phyloP scores from a whole-genome alignment of 1,284 basidiomycete genomes.

The Porogramme epimiltina region DNA sequence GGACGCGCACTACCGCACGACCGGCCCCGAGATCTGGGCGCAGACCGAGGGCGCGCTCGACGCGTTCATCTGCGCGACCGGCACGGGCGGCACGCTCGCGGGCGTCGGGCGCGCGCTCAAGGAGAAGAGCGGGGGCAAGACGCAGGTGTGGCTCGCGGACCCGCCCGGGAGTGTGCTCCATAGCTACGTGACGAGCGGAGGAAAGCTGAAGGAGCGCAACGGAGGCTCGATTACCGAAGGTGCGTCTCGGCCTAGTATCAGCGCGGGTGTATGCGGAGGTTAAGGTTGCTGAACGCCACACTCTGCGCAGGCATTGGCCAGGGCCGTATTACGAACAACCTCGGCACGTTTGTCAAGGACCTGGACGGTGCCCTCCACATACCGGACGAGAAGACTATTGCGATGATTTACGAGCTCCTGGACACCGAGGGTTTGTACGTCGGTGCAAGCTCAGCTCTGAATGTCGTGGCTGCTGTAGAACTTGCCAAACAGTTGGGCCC shows the following conservation, averaged over 20 bases:
- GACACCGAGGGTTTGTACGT: conserved; percentile 95
- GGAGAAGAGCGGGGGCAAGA: conserved; percentile 80
- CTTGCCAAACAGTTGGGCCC: conserved; percentile 86
- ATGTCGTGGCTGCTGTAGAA: conserved; percentile 92
- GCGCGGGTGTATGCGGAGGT: conserved; percentile 7
- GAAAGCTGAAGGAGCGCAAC: conserved; percentile 76
- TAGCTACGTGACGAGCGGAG: conserved; percentile 83
- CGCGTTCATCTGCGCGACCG: conserved; percentile 92
- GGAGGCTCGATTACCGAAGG: conserved; percentile 98
- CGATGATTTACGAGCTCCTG: conserved; percentile 92
- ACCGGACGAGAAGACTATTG: conserved; percentile 88
- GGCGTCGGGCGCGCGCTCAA: conserved; percentile 86
- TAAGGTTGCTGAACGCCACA: conserved; percentile 8
- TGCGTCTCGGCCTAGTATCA: conserved; percentile 32
- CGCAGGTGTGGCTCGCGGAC: conserved; percentile 94
- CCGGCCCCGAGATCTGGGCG: conserved; percentile 96
- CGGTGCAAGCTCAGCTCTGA: conserved; percentile 95
- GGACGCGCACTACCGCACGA: conserved; percentile 85
- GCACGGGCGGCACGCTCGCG: conserved; percentile 95
- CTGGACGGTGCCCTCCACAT: conserved; percentile 86
- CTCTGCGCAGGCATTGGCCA: conserved; percentile 84
- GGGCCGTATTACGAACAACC: conserved; percentile 94
- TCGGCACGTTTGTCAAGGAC: conserved; percentile 82
- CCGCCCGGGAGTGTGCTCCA: conserved; percentile 95
- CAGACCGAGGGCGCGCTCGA: conserved; percentile 85